Conservation (phyloP, 768 basidiomycete species). For the Naganishia vishniacii region DNA sequence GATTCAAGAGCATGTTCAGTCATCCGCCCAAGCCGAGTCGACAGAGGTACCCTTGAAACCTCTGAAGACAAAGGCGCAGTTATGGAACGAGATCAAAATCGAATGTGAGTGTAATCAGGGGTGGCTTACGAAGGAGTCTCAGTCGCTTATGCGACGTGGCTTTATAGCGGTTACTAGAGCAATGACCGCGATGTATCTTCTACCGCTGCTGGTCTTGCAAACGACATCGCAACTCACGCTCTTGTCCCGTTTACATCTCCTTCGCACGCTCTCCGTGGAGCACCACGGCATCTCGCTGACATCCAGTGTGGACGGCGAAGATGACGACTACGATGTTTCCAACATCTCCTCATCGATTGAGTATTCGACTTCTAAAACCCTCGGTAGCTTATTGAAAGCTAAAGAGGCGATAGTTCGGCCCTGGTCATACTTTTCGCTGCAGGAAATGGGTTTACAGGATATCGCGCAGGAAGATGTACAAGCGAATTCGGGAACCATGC, state of each 20-base stretch:
- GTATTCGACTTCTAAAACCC: neutral
- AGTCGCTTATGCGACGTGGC: neutral
- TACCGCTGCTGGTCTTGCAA: slow-evolving; percentile 76
- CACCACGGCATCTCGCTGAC: neutral
- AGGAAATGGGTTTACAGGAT: slow-evolving; percentile 28
- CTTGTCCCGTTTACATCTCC: slow-evolving; percentile 62
- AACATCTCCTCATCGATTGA: neutral
- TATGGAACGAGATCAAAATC: slow-evolving; percentile 91
- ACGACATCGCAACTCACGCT: slow-evolving; percentile 80
- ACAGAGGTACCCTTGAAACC: slow-evolving; percentile 4
- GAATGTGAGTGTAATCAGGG: slow-evolving; percentile 60
- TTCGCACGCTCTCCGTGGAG: slow-evolving; percentile 51
- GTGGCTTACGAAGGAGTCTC: neutral
- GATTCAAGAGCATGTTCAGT: neutral
- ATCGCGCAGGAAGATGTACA: slow-evolving; percentile 37
- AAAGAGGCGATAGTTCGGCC: slow-evolving; percentile 14
- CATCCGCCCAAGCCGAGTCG: neutral
- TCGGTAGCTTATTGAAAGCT: slow-evolving; percentile 1
- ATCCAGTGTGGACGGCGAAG: slow-evolving; percentile 12
- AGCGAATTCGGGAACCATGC: slow-evolving; percentile 46
- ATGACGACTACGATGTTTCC: slow-evolving; percentile 27
- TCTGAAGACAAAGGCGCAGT: slow-evolving; percentile 64
- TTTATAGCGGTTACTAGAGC: slow-evolving; percentile 74
- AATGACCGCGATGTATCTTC: slow-evolving; percentile 77
- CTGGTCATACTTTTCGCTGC: slow-evolving; percentile 27